Base-by-base conservation (phyloP, 1,284 basidiomycete genomes). In the Trametes sp. region DNA sequence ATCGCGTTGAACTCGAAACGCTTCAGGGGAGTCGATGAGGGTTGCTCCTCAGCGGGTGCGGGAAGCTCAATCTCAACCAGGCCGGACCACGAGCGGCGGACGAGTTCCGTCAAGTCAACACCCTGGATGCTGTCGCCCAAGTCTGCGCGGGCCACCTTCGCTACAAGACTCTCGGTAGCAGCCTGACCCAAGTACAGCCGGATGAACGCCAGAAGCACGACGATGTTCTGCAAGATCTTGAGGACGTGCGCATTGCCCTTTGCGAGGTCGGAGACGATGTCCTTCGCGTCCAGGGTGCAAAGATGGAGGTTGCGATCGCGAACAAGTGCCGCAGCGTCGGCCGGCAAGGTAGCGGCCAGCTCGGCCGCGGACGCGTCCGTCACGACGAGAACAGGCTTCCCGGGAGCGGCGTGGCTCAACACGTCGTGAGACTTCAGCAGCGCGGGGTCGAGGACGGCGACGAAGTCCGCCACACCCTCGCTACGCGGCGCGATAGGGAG, bases 1-100 rank as follows among this genome's bases (percentile, higher is more conserved):
- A 94, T 86, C 36, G 90, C 86, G 71, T 92, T 94, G 74, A 87
- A 86, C 61, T 87, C 83, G 72, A 92, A 90, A 31, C 76, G 71
- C 70, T 85, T 88, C 60, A 91, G 77, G 28, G 55, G 53, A 4
- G 59, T 38, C 7, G 78, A 56, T 10, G 77, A 64, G 24, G 72
- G 44, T 38, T 73, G 69, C 26, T 74, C 69, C 4, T 59, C 53
- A 28, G 73, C 66, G 24, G 64, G 61, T 3, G 70, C 45, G n/a
- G 75, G 70, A n/a, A 86, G 64, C 36, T 81, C 79, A 19, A 90
- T 72, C 68, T 82, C 82, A 36, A 82, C 76, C 26, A 93, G 80
- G 21, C 77, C 82, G 26, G 81, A 75, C 91, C 90, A 92, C 0
- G 85, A 82, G 10, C 76, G 75, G 0, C 78, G 75, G 61, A 78